phyloP scores from a whole-genome alignment of 176 grass and related monocot genomes.

The Aegilops speltoides region DNA sequence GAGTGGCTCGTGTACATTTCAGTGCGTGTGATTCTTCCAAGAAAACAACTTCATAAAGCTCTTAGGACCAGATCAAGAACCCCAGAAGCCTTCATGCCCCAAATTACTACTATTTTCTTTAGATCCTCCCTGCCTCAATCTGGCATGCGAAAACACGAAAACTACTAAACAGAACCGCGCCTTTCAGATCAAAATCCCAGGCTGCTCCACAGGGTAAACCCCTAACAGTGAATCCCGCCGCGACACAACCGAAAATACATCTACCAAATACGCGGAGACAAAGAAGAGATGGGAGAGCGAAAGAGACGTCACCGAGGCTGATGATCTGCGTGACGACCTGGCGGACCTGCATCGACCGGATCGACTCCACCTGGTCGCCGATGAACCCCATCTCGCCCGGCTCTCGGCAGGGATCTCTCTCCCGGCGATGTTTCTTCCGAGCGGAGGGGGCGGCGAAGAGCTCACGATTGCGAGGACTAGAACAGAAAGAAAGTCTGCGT shows the following conservation, averaged over 20 bases:
- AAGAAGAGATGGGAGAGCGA: background rate
- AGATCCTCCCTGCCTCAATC: background rate
- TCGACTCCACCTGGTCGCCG: slow-evolving; percentile 59
- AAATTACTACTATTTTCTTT: background rate
- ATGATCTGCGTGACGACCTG: slow-evolving; percentile 65
- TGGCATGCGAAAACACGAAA: background rate
- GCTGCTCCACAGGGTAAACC: background rate
- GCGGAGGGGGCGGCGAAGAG: background rate
- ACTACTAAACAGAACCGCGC: background rate
- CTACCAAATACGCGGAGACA: background rate
- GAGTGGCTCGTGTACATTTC: background rate
- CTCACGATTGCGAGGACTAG: background rate
- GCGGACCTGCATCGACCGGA: slow-evolving; percentile 67
- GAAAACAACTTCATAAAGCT: background rate
- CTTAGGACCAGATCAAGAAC: background rate
- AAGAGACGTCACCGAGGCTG: slow-evolving; percentile 54
- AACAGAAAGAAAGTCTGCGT: background rate
- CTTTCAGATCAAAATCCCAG: background rate
- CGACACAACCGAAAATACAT: background rate
- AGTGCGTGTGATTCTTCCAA: background rate
- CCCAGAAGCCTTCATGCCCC: background rate
- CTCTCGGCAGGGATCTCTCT: background rate
- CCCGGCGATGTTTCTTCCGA: background rate
- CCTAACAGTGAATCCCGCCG: background rate
- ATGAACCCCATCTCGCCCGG: slow-evolving; percentile 54